phyloP scores from a whole-genome alignment of 2,329 filamentous ascomycete species.

The Pseudocercospora ulei region DNA sequence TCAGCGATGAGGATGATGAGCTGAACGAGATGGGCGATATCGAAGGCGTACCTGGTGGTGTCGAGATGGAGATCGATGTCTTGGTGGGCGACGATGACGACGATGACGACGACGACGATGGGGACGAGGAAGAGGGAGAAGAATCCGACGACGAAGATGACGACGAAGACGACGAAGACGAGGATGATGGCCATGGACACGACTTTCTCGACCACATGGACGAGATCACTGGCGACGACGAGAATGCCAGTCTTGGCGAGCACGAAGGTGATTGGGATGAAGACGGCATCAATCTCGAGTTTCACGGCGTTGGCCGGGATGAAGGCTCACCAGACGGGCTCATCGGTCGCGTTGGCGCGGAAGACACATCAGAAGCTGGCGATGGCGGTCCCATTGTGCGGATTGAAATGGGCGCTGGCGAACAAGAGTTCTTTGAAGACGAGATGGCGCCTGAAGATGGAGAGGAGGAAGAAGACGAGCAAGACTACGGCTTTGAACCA shows the following conservation, averaged over 20 bases:
- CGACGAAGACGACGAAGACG: constrained; percentile 47
- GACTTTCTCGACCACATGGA: constrained; percentile 51
- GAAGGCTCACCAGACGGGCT: constrained; percentile 37
- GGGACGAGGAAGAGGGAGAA: constrained; percentile 53
- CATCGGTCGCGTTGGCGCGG: constrained; percentile 36
- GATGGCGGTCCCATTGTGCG: constrained; percentile 30
- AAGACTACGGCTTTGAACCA: constrained; percentile 54
- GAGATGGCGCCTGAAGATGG: constrained; percentile 51
- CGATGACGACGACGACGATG: constrained; percentile 49
- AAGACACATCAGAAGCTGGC: constrained; percentile 34
- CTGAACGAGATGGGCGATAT: constrained; percentile 67
- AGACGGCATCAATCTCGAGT: constrained; percentile 38
- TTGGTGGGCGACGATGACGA: constrained; percentile 68
- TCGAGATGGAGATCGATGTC: constrained; percentile 68
- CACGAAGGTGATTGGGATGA: constrained; percentile 43
- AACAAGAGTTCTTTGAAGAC: constrained; percentile 47
- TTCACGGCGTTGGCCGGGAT: constrained; percentile 37
- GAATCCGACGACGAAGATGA: constrained; percentile 50
- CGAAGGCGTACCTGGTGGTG: constrained; percentile 53
- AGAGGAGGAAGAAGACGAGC: constrained; percentile 48
- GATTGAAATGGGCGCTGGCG: constrained; percentile 40
- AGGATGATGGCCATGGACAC: constrained; percentile 49
- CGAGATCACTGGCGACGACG: constrained; percentile 42
- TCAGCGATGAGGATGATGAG: constrained; percentile 83
- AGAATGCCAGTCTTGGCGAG: constrained; percentile 39